Conservation (phyloP, 192 early-diverging fungal genomes). For the Thamnidium elegans region DNA sequence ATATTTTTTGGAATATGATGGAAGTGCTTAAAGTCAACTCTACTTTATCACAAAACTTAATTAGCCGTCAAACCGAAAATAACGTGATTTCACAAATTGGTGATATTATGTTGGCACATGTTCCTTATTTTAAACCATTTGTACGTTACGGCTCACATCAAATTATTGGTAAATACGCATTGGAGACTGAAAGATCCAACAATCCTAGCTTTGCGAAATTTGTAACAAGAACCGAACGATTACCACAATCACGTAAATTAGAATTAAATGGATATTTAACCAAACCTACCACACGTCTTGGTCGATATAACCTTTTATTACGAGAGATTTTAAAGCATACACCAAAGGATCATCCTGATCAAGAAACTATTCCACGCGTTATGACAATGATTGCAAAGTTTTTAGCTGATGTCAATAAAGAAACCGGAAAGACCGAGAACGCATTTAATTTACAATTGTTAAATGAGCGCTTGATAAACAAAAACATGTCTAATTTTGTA, state of each 20-base stretch:
- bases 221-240: constrained; percentile 67
- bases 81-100: constrained; percentile 78
- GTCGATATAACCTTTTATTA: constrained; percentile 82
- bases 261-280: constrained; percentile 85
- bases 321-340: constrained; percentile 80
- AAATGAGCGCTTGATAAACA: constrained; percentile 62
- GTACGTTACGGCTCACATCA: constrained; percentile 86
- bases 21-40: constrained; percentile 64
- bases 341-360: constrained; percentile 77
- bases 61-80: constrained; percentile 58
- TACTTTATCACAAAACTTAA: constrained; percentile 55
- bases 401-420: constrained; percentile 77
- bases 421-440: constrained; percentile 89
- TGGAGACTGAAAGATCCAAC: constrained; percentile 74
- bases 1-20: constrained; percentile 78
- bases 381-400: constrained; percentile 71
- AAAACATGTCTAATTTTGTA: constrained; percentile 25
- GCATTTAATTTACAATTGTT: constrained; percentile 77
- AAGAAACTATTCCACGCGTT: constrained; percentile 64
- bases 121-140: constrained; percentile 72
- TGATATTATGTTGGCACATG: constrained; percentile 77
- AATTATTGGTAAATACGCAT: constrained; percentile 73
- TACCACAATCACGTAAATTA: constrained; percentile 78
- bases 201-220: constrained; percentile 72
- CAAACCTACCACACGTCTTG: constrained; percentile 82